Percentiles rank a stretch among this genome's conserved stretches.
Evolutionary conservation across 2,329 filamentous ascomycete species (phyloP).

Genomic region (Aureobasidium subglaciale): DNA sequence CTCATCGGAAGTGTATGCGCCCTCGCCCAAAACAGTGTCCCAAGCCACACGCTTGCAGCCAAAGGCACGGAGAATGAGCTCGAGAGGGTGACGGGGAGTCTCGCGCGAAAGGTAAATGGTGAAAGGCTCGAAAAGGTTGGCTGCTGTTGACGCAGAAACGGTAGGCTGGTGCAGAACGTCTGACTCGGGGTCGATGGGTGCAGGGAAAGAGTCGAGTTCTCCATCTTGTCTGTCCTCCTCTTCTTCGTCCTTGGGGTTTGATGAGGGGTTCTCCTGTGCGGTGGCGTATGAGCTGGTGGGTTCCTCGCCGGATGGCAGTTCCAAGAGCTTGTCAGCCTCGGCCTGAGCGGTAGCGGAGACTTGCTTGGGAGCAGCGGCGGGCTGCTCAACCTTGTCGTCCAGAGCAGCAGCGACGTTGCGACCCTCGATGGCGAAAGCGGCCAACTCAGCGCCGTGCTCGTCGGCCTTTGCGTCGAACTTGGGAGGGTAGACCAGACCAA

Average conservation of each 20-base stretch:
- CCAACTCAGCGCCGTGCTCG: conserved; percentile 81
- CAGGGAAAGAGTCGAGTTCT: conserved; percentile 77
- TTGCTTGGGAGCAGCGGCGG: conserved; percentile 10
- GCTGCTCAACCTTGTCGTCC: conserved; percentile 23
- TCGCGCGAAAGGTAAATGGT: conserved; percentile 93
- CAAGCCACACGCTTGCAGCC: conserved; percentile 94
- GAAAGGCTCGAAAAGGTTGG: conserved; percentile 75
- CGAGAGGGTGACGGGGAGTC: conserved; percentile 79
- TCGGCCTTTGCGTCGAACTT: conserved; percentile 86
- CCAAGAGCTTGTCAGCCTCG: conserved; percentile 40
- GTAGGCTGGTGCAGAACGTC: conserved; percentile 79
- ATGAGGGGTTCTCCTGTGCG: conserved; percentile 33
- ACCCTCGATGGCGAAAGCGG: conserved; percentile 83
- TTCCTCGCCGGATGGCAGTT: conserved; percentile 15
- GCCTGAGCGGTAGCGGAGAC: conserved; percentile 40
- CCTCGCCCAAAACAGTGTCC: conserved; percentile 84
- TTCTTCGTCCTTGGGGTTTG: conserved; percentile 33
- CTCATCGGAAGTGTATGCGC: conserved; percentile 87
- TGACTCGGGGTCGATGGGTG: conserved; percentile 73
- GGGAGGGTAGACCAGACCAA: conserved; percentile 90
- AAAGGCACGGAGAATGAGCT: conserved; percentile 89
- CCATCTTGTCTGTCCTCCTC: conserved; percentile 28
- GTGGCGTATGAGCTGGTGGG: conserved; percentile 20
- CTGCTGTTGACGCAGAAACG: conserved; percentile 54
- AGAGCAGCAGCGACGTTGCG: conserved; percentile 36